Percentiles rank a stretch among this genome's conserved stretches.
phyloP scores from a whole-genome alignment of 78 protist genomes.

The Protostelium mycophagum region DNA sequence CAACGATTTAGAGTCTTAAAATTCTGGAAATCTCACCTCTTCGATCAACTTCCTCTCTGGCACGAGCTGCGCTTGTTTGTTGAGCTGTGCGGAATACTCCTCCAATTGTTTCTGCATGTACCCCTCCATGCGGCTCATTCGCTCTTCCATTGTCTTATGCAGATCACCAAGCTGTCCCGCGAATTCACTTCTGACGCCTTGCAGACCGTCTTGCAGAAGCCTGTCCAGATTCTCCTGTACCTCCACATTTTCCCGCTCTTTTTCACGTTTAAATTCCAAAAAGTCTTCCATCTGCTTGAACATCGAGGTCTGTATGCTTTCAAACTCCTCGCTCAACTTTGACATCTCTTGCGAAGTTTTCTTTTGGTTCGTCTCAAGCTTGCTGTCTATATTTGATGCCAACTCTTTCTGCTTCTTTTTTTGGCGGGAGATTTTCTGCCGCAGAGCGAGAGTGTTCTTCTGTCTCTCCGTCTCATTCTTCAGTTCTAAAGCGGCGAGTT shows the following conservation, averaged over 20 bases:
- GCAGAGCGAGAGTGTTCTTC: background rate
- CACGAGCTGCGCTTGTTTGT: background rate
- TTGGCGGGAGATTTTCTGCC: background rate
- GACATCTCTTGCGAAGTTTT: too few species aligned
- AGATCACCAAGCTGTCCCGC: too few species aligned
- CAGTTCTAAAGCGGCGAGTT: background rate
- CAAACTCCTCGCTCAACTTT: background rate
- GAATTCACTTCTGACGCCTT: too few species aligned
- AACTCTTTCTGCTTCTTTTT: background rate
- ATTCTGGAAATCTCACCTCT: too few species aligned
- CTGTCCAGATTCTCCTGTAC: background rate
- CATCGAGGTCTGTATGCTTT: background rate
- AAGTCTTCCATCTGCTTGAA: background rate
- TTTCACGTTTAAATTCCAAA: background rate
- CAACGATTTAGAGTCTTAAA: too few species aligned
- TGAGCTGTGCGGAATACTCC: background rate
- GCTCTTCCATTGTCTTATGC: too few species aligned
- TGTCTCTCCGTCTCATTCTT: background rate
- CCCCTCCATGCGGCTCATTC: background rate
- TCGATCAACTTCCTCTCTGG: background rate
- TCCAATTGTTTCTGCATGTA: background rate
- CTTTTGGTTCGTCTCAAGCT: too few species aligned
- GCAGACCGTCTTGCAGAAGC: background rate
- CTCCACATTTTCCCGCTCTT: background rate
- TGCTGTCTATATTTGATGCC: background rate